Base-by-base conservation (phyloP, 1,284 basidiomycete species). In the Coniferiporia sulphurascens region DNA sequence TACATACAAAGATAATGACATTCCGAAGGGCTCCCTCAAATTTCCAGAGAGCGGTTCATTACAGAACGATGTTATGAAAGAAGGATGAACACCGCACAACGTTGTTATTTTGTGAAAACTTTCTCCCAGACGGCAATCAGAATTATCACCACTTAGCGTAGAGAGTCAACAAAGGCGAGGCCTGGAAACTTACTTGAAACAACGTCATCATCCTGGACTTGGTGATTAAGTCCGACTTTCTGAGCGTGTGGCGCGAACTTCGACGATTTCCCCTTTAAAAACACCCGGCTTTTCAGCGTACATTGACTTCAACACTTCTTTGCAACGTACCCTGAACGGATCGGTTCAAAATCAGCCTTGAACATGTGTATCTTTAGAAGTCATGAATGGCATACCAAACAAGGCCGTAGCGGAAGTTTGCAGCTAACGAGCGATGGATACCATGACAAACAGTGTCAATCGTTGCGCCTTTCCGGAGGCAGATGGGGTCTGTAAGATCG, bases 391-490 rank as follows among this genome's bases (percentile, higher is more conserved):
- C 86, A 69, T 67, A 90, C 89, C 93, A 96, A 56, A 95, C 89
- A 60, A 95, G 83, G n/a, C 84, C 93, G 69, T 94, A 94, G 63
- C 89, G 87, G 80, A 95, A 97, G 69, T 98, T 95, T 3, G 90
- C 80, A 3, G 88, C 91, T 15, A 99, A 78, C 22, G 91, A 91
- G 58, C 93, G 82, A 73, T 98, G 95, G 52, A 98, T 92, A 57
- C 90, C 89, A 70, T 95, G 88, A 74, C 95, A 97, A 13, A 95
- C 93, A 69, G 85, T 83, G 86, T 98, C 96, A 61, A 98, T 90
- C 0, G 93, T 95, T 1, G 95, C 93, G 0, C 95, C 96, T 68
- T 85, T 90, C 56, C 95, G 82, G 65, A 98, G 75, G 70, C 95
- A 95, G 52, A 98, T 86, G n/a, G 96, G 96, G 73, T 98, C 96